Conservation (phyloP, 2,329 filamentous ascomycete species). For the Xylariaceae sp. region DNA sequence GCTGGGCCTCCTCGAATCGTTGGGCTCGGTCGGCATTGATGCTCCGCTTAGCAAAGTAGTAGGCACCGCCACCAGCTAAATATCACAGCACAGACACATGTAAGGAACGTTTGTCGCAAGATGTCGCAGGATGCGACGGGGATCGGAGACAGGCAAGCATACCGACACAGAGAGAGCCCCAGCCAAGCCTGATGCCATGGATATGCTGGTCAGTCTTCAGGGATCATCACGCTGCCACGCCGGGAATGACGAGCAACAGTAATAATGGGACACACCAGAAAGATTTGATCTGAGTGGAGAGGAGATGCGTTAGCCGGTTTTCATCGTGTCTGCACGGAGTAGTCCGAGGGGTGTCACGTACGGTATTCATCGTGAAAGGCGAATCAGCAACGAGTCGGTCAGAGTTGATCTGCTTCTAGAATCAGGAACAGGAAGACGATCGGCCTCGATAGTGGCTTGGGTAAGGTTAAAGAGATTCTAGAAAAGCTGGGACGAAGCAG, state of each 20-base stretch:
- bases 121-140: background rate
- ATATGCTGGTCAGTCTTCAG: slow-evolving; percentile 5
- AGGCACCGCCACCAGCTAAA: slow-evolving; percentile 80
- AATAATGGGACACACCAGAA: slow-evolving; percentile 51
- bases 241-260: background rate
- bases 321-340: background rate
- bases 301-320: slow-evolving; percentile 18
- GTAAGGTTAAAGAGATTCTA: background rate
- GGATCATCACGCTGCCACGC: background rate
- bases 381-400: background rate
- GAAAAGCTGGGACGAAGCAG: background rate
- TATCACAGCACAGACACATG: background rate
- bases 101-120: background rate
- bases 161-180: slow-evolving; percentile 84
- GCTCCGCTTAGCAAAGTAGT: slow-evolving; percentile 90
- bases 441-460: slow-evolving; percentile 1
- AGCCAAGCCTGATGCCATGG: slow-evolving; percentile 65
- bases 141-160: slow-evolving; percentile 31
- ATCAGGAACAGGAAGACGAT: background rate
- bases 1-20: slow-evolving; percentile 61
- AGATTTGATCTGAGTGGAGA: slow-evolving; percentile 49
- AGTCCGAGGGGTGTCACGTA: slow-evolving; percentile 4
- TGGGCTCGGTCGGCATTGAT: slow-evolving; percentile 85
- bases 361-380: slow-evolving; percentile 20
- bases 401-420: background rate